Evolutionary conservation across 2,329 filamentous ascomycete species (phyloP).

Genomic region (Seiridium unicorne): DNA sequence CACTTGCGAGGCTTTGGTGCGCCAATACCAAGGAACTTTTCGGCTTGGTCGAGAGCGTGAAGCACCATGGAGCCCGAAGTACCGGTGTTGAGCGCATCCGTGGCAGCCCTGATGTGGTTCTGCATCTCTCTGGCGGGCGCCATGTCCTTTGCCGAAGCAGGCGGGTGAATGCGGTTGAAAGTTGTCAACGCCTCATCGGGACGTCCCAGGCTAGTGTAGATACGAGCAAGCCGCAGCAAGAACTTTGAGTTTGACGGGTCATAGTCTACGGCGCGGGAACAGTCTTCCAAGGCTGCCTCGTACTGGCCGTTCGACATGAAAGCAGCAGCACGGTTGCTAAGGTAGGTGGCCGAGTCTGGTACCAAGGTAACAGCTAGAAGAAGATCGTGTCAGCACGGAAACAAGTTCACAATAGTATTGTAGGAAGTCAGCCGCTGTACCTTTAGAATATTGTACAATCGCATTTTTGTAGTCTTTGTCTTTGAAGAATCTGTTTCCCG

Average conservation of each 20-base stretch:
- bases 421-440: slow-evolving; percentile 46
- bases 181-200: slow-evolving; percentile 84
- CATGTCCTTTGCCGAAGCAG: slow-evolving; percentile 82
- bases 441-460: slow-evolving; percentile 92
- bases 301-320: slow-evolving; percentile 86
- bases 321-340: slow-evolving; percentile 92
- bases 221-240: slow-evolving; percentile 80
- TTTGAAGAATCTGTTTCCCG: slow-evolving; percentile 97
- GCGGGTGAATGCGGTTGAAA: slow-evolving; percentile 75
- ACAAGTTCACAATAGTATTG: slow-evolving; percentile 9
- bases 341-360: slow-evolving; percentile 82
- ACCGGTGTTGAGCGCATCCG: slow-evolving; percentile 71
- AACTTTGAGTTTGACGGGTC: slow-evolving; percentile 88
- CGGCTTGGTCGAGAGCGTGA: slow-evolving; percentile 87
- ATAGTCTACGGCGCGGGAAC: slow-evolving; percentile 75
- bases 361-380: slow-evolving; percentile 83
- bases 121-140: slow-evolving; percentile 82
- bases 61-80: slow-evolving; percentile 87
- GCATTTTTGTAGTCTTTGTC: slow-evolving; percentile 85
- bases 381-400: slow-evolving; percentile 9
- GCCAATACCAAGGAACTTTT: slow-evolving; percentile 72
- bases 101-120: slow-evolving; percentile 75
- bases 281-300: slow-evolving; percentile 80
- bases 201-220: slow-evolving; percentile 83
- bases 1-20: slow-evolving; percentile 86